Conservation (phyloP, 495 filamentous ascomycete species). For the Parathielavia appendiculata region DNA sequence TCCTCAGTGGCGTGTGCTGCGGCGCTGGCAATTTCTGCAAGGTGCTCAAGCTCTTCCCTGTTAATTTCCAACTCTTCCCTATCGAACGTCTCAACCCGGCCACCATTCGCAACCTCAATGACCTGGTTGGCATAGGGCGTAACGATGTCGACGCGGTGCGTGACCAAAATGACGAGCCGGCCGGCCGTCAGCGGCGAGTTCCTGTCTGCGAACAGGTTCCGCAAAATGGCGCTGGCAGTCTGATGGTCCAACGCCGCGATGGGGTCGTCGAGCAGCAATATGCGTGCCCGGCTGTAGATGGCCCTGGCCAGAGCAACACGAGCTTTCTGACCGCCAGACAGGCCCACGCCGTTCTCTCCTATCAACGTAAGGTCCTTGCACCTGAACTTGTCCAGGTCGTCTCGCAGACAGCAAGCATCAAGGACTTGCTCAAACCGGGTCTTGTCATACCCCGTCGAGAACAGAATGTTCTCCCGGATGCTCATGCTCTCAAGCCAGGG, state of each 20-base stretch:
- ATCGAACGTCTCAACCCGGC: slow-evolving; percentile 48
- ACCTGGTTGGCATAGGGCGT: slow-evolving; percentile 60
- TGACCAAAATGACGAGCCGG: slow-evolving; percentile 65
- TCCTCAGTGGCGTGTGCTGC: neutral
- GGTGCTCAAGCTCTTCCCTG: slow-evolving; percentile 24
- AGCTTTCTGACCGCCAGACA: slow-evolving; percentile 94
- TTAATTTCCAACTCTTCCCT: slow-evolving; percentile 25
- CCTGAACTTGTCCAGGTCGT: slow-evolving; percentile 84
- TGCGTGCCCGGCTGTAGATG: slow-evolving; percentile 85
- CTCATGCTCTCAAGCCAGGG: slow-evolving; percentile 93
- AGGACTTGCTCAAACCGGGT: slow-evolving; percentile 83
- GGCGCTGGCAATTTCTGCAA: slow-evolving; percentile 13
- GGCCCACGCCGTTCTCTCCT: slow-evolving; percentile 90
- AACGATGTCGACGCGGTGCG: slow-evolving; percentile 70
- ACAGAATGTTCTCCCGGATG: slow-evolving; percentile 79
- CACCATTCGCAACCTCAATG: slow-evolving; percentile 56
- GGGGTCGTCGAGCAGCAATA: slow-evolving; percentile 92
- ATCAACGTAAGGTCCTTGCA: slow-evolving; percentile 93
- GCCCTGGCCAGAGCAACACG: slow-evolving; percentile 87
- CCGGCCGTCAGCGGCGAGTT: slow-evolving; percentile 56
- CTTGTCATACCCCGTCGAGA: slow-evolving; percentile 67
- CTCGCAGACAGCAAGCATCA: slow-evolving; percentile 83
- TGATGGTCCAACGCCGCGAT: slow-evolving; percentile 89
- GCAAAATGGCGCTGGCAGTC: slow-evolving; percentile 67
- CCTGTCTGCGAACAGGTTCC: slow-evolving; percentile 53